Evolutionary conservation across 108 stramenopile species (phyloP), one percentile per base, ranked within the genome.

Genomic region (Cyclostephanos invisitatus): DNA sequence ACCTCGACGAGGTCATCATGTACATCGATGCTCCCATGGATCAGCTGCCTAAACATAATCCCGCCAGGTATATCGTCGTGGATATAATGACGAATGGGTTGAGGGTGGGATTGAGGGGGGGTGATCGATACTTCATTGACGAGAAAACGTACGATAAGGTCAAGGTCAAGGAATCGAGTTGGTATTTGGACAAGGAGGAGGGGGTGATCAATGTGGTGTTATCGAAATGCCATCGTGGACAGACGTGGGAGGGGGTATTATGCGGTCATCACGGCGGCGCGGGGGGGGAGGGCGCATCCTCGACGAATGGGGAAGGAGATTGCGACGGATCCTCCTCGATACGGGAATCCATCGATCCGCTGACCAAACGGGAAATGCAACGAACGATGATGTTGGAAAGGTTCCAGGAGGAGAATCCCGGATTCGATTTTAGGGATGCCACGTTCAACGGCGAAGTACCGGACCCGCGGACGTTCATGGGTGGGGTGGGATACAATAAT

Each of bases 341-440:
- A 18, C 29, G 29, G 56, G 65, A 6, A 40, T 55, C 29, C 42
- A 56, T 92, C 46, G 94, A 93, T 74, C 84, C 88, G 10, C 20
- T 73, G n/a, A 80, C 90, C 46, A 80, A 83, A 28, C 88, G 93
- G 75, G 89, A 95, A 46, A 90, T 95, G 54, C 85, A 91, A 71
- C 88, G 97, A 62, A 74, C 92, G 63, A 51, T 99, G 25, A 89
- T 98, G 92, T 68, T 98, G 17, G 97, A 99, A 78, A 65, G 98
- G 53, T 99, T 97, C 72, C 89, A 92, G 72, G 93, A 90, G 79
- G 94, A 96, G 75, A 74, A 98, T 86, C 95, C 97, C 15, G 98
- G 98, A 20, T 96, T 99, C 67, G 98, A 99, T 73, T 99, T 99
- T 90, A 83, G 96, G 20, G 87, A 86, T 44, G 99, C 99, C 20